Base-by-base conservation (phyloP, 352 stramenopile genomes). In the Phytophthora parvispora region DNA sequence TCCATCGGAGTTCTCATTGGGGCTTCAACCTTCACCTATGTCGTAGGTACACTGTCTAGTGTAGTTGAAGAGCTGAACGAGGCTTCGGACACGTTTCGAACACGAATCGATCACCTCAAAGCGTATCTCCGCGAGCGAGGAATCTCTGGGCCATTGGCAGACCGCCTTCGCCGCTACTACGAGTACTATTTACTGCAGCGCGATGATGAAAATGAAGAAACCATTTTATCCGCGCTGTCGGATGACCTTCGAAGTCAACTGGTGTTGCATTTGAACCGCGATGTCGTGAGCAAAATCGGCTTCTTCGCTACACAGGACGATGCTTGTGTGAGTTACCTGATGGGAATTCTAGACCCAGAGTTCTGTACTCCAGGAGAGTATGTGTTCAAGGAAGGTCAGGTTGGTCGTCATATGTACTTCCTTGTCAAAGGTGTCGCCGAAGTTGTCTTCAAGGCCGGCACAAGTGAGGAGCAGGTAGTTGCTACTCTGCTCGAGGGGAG, bases 381-480 rank as follows among this genome's bases (percentile, higher is more conserved):
- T 52, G 84, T 95, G 3, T 95, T 95, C 73, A 92, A 95, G 51
- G 86, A 95, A 80, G 87, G 87, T 6, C 83, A 93, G 57, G 71
- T 94, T 0, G 87, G 87, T 12, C 78, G 87, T 2, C 86, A 95
- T 74, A 95, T 95, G 87, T 95, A 95, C 53, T 95, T 95, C 60
- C 72, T 95, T 8, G 83, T 94, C 49, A 93, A 92, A 51, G 87
- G 87, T 10, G 69, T 78, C 7, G 87, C 86, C 13, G 87, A 94
- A 56, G 82, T 95, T 9, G 60, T 95, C 0, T 92, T 93, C 57
- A 75, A 91, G 42, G 87, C 83, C 0, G 78, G 75, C 1, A 86
- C 83, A 4, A 64, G 55, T 9, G 67, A 82, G 22, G 86, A 95
- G 50, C 67, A 84, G 6, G 78, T 91, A 8, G 81, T 93, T 6